phyloP scores from a whole-genome alignment of 2,329 filamentous ascomycete species.

The Metarhizium robertsii region DNA sequence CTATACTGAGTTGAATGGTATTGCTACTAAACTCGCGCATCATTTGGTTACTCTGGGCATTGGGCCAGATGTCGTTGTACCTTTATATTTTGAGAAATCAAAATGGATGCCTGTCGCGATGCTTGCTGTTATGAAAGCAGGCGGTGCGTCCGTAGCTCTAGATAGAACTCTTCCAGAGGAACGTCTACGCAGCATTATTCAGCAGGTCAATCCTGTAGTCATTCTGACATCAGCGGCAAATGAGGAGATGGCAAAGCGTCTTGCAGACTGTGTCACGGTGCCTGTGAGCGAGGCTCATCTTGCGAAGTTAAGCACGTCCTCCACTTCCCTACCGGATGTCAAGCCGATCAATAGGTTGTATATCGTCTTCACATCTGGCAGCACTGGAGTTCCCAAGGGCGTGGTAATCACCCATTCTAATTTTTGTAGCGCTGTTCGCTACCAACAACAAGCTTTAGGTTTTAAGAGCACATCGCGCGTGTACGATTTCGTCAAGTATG shows the following conservation, averaged over 20 bases:
- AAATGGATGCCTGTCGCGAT: conserved; percentile 20
- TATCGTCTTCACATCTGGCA: conserved; percentile 13
- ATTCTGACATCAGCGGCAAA: conserved; percentile 1
- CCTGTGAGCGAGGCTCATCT: background rate
- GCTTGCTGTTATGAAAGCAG: conserved; percentile 24
- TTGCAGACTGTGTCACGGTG: background rate
- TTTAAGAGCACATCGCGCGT: conserved; percentile 4
- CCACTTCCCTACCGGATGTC: background rate
- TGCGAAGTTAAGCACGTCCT: background rate
- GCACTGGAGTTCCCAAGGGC: conserved; percentile 14
- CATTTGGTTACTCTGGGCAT: conserved; percentile 11
- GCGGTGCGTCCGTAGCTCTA: conserved; percentile 12
- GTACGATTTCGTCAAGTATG: conserved; percentile 6
- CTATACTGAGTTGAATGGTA: conserved; percentile 11
- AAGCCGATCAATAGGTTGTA: conserved; percentile 1
- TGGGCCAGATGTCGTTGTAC: conserved; percentile 15
- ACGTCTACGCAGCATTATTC: conserved; percentile 4
- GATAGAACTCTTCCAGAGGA: conserved; percentile 8
- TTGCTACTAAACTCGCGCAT: conserved; percentile 6
- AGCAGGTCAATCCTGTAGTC: background rate
- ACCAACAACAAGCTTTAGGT: conserved; percentile 3
- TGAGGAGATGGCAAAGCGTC: background rate
- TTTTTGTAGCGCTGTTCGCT: conserved; percentile 5
- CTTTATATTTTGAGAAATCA: conserved; percentile 27
- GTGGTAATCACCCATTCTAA: conserved; percentile 9